Evolutionary conservation across 2,329 filamentous ascomycete genomes (phyloP).

Genomic region (Neopestalotiopsis clavispora): DNA sequence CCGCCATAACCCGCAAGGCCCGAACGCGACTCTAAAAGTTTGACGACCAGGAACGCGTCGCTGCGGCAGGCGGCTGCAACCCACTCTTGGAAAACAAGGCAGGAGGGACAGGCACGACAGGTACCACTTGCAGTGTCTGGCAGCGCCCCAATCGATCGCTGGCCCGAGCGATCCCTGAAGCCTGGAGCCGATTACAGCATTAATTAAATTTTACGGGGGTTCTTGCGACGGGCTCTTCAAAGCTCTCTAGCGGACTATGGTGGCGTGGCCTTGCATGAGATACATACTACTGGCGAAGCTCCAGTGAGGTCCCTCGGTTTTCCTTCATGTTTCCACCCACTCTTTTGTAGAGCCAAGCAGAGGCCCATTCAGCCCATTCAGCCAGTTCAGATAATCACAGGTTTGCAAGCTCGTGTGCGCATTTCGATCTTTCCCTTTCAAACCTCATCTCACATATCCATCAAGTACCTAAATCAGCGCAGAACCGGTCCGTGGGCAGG

Average conservation of each 20-base stretch:
- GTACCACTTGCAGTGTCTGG: not conserved
- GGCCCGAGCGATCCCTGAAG: not conserved
- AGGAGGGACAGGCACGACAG: not conserved
- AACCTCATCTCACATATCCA: not conserved
- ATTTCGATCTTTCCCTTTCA: not conserved
- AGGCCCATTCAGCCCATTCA: not conserved
- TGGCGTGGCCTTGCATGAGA: slow-evolving; percentile 1
- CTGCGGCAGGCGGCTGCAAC: not conserved
- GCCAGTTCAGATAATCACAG: too few relatives aligned
- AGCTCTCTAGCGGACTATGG: not conserved
- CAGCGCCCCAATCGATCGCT: not conserved
- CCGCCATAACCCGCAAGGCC: not conserved
- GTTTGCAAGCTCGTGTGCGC: not conserved
- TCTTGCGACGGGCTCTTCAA: not conserved
- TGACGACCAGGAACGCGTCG: not conserved
- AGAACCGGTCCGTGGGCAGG: not conserved
- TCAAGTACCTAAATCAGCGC: not conserved
- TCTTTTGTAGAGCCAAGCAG: not conserved
- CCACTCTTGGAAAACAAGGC: not conserved
- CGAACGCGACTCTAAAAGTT: not conserved
- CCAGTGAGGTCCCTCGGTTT: too few relatives aligned
- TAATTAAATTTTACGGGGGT: slow-evolving; percentile 1
- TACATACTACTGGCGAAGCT: not conserved
- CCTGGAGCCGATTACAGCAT: not conserved
- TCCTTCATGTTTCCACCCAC: too few relatives aligned